Base-by-base conservation (phyloP, 768 basidiomycete species). In the Lyophyllum semitale region DNA sequence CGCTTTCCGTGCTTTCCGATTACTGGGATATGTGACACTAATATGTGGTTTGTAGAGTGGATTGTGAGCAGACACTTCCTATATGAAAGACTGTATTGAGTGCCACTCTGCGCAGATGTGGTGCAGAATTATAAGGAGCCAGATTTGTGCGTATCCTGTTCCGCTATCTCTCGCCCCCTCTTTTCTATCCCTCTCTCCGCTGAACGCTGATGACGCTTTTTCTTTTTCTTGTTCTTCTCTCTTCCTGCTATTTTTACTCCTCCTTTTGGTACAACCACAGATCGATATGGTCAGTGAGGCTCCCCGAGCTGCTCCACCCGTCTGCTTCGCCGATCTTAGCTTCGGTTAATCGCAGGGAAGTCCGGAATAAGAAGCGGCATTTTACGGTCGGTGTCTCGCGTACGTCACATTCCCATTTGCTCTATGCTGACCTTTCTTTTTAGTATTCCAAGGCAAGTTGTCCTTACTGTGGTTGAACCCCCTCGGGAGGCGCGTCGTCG, bases 311-410 rank as follows among this genome's bases (percentile, higher is more conserved):
- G 27, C 43, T 4, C 18, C 5, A 38, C 45, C 32, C 41, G 15
- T 18, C 23, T 49, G 47, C n/a, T 23, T 37, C 27, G 25, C 26
- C 42, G 8, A 32, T 37, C 63, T 66, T 63, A 58, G 43, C 30
- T 53, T 48, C 26, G 43, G 37, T 55, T 47, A 57, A 48, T 53
- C 60, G 23, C 68, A 92, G 91, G 94, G 95, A 98, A 74, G 95
- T 98, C 17, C 80, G 95, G 55, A 88, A 89, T 59, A 84, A 84
- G 68, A 84, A 89, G 69, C 82, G 89, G 47, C 87, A 95, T 63
- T 96, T 95, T 65, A 90, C 93, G 37, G 90, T 90, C 58, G 47
- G 86, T 74, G 3, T n/a, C 15, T n/a, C n/a, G n/a, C n/a, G n/a
- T n/a, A n/a, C n/a, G n/a, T n/a, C n/a, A n/a, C 15, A 22, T 11